Percentiles rank a stretch among this genome's conserved stretches.
phyloP scores from a whole-genome alignment of 306 rosid species.

The Biancaea sappan region DNA sequence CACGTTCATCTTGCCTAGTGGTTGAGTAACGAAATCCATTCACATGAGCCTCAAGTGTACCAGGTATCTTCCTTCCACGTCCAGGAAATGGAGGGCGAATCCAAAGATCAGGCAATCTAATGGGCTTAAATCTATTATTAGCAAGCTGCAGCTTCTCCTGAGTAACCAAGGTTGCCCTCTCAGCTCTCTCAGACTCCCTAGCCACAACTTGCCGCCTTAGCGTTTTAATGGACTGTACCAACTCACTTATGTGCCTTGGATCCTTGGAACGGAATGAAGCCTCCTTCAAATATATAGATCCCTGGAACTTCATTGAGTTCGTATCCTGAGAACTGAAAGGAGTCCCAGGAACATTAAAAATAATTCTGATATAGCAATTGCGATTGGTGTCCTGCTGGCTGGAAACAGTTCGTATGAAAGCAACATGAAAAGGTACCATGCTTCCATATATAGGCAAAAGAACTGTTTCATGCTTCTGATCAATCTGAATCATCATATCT shows the following conservation, averaged over 20 bases:
- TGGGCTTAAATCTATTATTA: constrained; percentile 85
- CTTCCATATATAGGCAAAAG: constrained; percentile 90
- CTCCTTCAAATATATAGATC: constrained; percentile 86
- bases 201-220: constrained; percentile 82
- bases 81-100: constrained; percentile 94
- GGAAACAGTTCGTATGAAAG: constrained; percentile 78
- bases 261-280: constrained; percentile 95
- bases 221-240: constrained; percentile 82
- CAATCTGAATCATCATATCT: constrained; percentile 91
- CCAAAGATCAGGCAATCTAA: constrained; percentile 84
- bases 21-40: constrained; percentile 94
- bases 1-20: constrained; percentile 86
- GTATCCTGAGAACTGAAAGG: constrained; percentile 86
- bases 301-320: constrained; percentile 65
- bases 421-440: constrained; percentile 93
- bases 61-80: constrained; percentile 90
- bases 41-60: constrained; percentile 85
- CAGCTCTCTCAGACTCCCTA: constrained; percentile 97
- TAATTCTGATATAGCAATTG: constrained; percentile 63
- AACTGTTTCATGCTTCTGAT: constrained; percentile 87
- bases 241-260: constrained; percentile 82
- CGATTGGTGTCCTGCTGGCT: constrained; percentile 73
- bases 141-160: constrained; percentile 94
- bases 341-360: constrained; percentile 88
- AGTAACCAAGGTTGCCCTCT: constrained; percentile 92